Evolutionary conservation across 2,329 filamentous ascomycete genomes (phyloP).

Genomic region (Triangularia verruculosa): DNA sequence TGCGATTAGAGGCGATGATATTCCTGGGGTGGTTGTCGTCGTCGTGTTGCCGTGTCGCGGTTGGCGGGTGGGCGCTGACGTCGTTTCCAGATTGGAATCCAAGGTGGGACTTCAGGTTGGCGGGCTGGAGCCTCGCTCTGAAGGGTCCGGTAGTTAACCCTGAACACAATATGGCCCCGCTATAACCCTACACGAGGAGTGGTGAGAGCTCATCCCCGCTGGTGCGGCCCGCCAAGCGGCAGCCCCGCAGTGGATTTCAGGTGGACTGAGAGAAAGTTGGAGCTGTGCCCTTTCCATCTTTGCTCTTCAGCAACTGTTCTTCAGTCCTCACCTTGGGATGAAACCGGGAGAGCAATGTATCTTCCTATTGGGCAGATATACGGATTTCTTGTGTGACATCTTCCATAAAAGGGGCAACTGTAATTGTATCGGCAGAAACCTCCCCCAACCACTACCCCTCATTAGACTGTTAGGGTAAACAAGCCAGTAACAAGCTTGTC

Average conservation of each 20-base stretch:
- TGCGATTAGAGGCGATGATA: background rate
- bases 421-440: background rate
- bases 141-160: background rate
- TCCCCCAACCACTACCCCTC: background rate
- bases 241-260: background rate
- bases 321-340: background rate
- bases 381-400: background rate
- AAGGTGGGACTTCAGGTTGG: conserved; percentile 8
- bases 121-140: conserved; percentile 7
- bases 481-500: background rate
- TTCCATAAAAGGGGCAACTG: background rate
- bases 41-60: background rate
- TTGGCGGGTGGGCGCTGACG: conserved; percentile 14
- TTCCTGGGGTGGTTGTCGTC: background rate
- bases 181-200: background rate
- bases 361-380: background rate
- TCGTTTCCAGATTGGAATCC: conserved; percentile 10
- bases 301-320: too few relatives aligned
- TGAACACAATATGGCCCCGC: background rate
- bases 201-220: background rate
- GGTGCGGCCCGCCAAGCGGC: background rate
- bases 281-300: background rate
- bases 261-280: background rate
- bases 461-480: background rate
- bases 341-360: background rate